These are phyloP conservation scores for Umbelopsis ramanniana DNA, from an alignment of 192 early-diverging fungal species.

Conservation along the genomic window DNA sequence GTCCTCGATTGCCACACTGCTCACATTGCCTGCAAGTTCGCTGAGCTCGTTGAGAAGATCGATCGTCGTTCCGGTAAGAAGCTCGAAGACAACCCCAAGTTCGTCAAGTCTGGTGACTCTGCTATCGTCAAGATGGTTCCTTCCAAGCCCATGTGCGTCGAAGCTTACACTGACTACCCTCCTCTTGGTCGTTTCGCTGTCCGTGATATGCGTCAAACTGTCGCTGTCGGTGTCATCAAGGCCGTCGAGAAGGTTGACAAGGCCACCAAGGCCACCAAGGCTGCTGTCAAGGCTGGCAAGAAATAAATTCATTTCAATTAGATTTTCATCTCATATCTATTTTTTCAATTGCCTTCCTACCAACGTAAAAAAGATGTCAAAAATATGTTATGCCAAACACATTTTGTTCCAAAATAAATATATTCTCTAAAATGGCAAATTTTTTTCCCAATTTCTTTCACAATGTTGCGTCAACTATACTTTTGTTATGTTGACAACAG, in stretches of 20 bases:
- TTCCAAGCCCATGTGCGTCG: constrained; percentile 96
- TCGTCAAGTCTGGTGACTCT: constrained; percentile 94
- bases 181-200: constrained; percentile 97
- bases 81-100: constrained; percentile 92
- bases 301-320: constrained; percentile 60
- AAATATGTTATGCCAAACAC: constrained; percentile 23
- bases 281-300: constrained; percentile 77
- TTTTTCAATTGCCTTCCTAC: constrained; percentile 12
- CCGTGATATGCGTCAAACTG: constrained; percentile 97
- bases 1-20: constrained; percentile 96
- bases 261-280: constrained; percentile 77
- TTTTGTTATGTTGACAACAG: no score
- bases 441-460: not conserved
- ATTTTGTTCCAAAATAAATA: constrained; percentile 17
- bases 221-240: constrained; percentile 98
- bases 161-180: constrained; percentile 90
- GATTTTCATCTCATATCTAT: constrained; percentile 6
- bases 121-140: constrained; percentile 96
- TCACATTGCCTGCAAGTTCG: constrained; percentile 96
- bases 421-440: constrained; percentile 15
- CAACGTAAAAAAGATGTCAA: constrained; percentile 9
- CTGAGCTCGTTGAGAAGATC: constrained; percentile 91
- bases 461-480: no score
- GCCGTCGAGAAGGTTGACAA: constrained; percentile 83
- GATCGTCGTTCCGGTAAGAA: constrained; percentile 95